phyloP scores from a whole-genome alignment of 2,329 filamentous ascomycete genomes.

The Escovopsis sp. region DNA sequence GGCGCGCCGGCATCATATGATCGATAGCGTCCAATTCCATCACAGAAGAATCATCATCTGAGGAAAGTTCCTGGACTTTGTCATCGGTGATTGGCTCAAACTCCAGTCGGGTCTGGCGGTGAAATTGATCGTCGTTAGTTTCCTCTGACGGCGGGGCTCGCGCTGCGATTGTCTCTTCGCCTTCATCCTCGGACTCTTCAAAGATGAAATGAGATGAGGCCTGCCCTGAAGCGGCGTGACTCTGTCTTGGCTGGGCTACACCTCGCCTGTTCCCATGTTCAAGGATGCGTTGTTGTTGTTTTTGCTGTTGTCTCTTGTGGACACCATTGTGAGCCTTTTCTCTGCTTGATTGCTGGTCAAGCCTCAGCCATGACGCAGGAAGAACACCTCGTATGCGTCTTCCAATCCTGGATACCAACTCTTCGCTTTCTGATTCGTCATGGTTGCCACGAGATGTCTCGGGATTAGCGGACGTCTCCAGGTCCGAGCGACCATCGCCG shows the following conservation, averaged over 20 bases:
- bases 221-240: slow-evolving; percentile 11
- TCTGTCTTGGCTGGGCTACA: slow-evolving; percentile 30
- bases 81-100: slow-evolving; percentile 6
- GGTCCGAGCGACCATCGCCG: slow-evolving; percentile 6
- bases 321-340: slow-evolving; percentile 16
- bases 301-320: slow-evolving; percentile 14
- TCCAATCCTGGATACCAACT: slow-evolving; percentile 24
- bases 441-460: slow-evolving; percentile 10
- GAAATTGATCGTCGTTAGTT: slow-evolving; percentile 9
- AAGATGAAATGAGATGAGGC: slow-evolving; percentile 22
- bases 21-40: slow-evolving; percentile 39
- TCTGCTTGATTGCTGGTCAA: slow-evolving; percentile 33
- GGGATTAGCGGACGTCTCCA: neutral
- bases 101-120: slow-evolving; percentile 14
- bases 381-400: slow-evolving; percentile 43
- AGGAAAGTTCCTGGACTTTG: slow-evolving; percentile 4
- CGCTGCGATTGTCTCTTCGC: neutral
- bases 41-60: slow-evolving; percentile 20
- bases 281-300: slow-evolving; percentile 17
- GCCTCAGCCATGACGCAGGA: slow-evolving; percentile 50
- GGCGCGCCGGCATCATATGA: slow-evolving; percentile 29
- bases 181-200: slow-evolving; percentile 30
- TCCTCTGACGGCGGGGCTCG: slow-evolving; percentile 8
- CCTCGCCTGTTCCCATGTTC: slow-evolving; percentile 29
- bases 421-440: slow-evolving; percentile 24